Evolutionary conservation across 352 stramenopile species (phyloP), one percentile per base, ranked within the genome.

Genomic region (Phytophthora pluvialis): DNA sequence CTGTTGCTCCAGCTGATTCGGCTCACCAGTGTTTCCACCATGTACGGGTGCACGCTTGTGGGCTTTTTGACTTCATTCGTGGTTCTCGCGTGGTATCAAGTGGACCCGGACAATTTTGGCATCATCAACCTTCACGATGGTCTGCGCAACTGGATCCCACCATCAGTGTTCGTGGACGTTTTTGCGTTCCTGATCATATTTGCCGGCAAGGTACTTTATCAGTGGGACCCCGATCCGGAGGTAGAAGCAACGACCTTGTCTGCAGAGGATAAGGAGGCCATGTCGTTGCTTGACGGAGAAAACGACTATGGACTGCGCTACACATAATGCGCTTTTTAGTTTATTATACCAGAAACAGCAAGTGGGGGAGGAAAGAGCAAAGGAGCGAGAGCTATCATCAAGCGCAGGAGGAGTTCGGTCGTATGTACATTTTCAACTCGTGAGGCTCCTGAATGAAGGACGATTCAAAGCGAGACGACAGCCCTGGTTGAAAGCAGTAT

Each of bases 211-310:
- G 61, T 88, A 11, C 67, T 95, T 35, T 94, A 87, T 60, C 84
- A 93, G 49, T 96, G 86, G 88, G 83, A 96, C 40, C 63, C 80
- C 3, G 82, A 92, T 64, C 84, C 82, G 44, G 82, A 89, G 15
- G 83, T 89, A 31, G 81, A 94, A 67, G 86, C 86, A 25, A 94
- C 84, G 25, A 96, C 88, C 26, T 80, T 79, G 45, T 94, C 86
- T 11, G 88, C 86, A 9, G 88, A 93, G 40, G 88, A 96, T 54
- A 95, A 95, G 63, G 88, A 95, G 55, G 81, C 83, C 7, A 81
- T 84, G 64, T 88, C 86, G 12, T 65, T 95, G 18, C 78, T 95
- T 25, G 78, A 77, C 13, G 74, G 89, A 60, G 79, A 86, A 48
- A 67, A 82, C 18, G 83, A 93, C 57, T 93, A 88, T 48, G 85